Base-by-base conservation (phyloP, 345 rosid species). In the Toxicodendron radicans region DNA sequence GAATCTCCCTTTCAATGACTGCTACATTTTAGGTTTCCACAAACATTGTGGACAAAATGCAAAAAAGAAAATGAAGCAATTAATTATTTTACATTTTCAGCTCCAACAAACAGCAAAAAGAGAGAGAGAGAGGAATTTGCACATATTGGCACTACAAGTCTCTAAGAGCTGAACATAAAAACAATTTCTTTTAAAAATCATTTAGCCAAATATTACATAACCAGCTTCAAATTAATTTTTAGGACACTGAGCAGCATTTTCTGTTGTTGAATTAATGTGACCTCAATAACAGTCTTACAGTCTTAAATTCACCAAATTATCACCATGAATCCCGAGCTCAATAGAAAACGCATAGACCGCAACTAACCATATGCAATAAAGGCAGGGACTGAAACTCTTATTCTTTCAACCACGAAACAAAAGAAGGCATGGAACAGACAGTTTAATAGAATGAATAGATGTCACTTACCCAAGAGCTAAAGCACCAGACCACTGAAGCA, bases 401-500 rank as follows among this genome's bases (percentile, higher is more conserved):
- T 3, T 32, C 30, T 72, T 33, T 18, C 38, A 63, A 49, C 33
- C 24, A 41, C 14, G 20, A 32, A 53, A 18, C 0, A 6, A 5
- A 24, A 23, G 8, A 43, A 4, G 46, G 30, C 21, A 0, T 23
- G 33, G 24, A 58, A 46, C 3, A 52, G 53, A 51, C 58, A 7
- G 14, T 73, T 51, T 41, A 21, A 81, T 5, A 10, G 46, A 66
- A 57, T 16, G 72, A 57, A 65, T 7, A 80, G 46, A 62, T 0
- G 2, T 45, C n/a, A 76, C 92, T 81, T 82, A 93, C 99, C 97
- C 99, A 20, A 95, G 94, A 5, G 97, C 99, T 81, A 93, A 86
- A 67, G 99, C 98, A 60, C 97, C 99, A 0, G 98, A 95, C 98
- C 98, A 95, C 75, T 93, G 98, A 83, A 95, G 99, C 88, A 93